These are phyloP conservation scores for Rusavskia elegans DNA, from an alignment of 495 filamentous ascomycete species.

Conservation along the genomic window DNA sequence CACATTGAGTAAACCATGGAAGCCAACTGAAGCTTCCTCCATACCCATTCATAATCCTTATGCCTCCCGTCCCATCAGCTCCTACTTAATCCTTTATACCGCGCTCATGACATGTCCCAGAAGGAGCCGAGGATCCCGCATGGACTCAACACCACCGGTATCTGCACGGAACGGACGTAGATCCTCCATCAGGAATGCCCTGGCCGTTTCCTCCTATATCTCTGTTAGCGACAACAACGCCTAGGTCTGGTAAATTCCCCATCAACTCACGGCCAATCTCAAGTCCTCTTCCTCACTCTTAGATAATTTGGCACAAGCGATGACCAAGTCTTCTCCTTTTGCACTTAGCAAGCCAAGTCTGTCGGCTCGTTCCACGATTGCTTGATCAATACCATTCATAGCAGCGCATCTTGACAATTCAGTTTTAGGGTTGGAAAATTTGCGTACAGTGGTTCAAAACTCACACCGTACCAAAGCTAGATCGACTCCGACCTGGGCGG, in stretches of 20 bases:
- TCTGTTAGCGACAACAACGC: background rate
- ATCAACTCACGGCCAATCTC: slow-evolving; percentile 36
- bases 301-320: slow-evolving; percentile 48
- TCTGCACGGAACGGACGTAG: background rate
- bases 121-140: background rate
- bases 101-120: background rate
- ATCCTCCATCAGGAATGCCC: slow-evolving; percentile 12
- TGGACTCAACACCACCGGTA: background rate
- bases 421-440: background rate
- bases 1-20: too few species aligned
- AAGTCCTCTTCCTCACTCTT: slow-evolving; percentile 41
- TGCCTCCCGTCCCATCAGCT: too few species aligned
- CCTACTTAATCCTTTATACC: too few species aligned
- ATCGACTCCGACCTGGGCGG: slow-evolving; percentile 50
- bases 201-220: slow-evolving; percentile 9
- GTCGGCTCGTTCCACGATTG: slow-evolving; percentile 62
- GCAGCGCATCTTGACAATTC: slow-evolving; percentile 45
- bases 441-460: background rate
- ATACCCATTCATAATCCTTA: too few species aligned
- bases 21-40: too few species aligned
- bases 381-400: slow-evolving; percentile 61
- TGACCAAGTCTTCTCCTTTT: slow-evolving; percentile 60
- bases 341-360: slow-evolving; percentile 53
- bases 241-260: background rate
- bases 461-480: slow-evolving; percentile 66